These are phyloP conservation scores for Xylariaceae sp. DNA, from an alignment of 2,329 filamentous ascomycete species.

Conservation along the genomic window DNA sequence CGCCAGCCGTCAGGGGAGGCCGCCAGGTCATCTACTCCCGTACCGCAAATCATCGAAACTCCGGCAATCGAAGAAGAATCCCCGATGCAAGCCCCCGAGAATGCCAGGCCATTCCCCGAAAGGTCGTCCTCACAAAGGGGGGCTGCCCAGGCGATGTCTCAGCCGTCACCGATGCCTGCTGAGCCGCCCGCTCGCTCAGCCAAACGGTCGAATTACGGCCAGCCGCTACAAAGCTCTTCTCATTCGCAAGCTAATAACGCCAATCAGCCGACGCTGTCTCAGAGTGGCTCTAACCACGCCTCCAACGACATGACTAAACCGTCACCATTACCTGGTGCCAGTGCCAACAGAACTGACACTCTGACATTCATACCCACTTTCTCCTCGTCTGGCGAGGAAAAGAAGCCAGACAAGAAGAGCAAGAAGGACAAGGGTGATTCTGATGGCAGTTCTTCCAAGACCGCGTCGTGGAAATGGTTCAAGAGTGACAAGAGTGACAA, in stretches of 20 bases:
- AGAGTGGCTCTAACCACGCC: constrained; percentile 36
- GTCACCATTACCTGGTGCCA: constrained; percentile 62
- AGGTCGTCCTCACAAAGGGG: constrained; percentile 46
- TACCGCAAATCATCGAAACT: constrained; percentile 60
- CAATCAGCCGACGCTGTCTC: constrained; percentile 17
- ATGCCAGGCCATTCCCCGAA: constrained; percentile 37
- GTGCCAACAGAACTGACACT: constrained; percentile 61
- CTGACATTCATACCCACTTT: constrained; percentile 75
- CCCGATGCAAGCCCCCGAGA: constrained; percentile 13
- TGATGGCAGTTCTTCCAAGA: constrained; percentile 47
- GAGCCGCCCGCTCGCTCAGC: constrained; percentile 42
- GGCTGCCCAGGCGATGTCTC: constrained; percentile 37
- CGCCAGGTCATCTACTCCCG: constrained; percentile 18
- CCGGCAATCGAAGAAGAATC: constrained; percentile 38
- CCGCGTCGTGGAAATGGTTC: constrained; percentile 84
- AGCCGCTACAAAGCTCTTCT: constrained; percentile 15
- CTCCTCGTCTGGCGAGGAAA: constrained; percentile 52
- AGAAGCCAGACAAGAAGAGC: constrained; percentile 64
- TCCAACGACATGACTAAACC: constrained; percentile 60
- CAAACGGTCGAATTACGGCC: constrained; percentile 30
- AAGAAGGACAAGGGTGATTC: constrained; percentile 64
- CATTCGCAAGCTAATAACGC: constrained; percentile 6
- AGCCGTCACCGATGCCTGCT: constrained; percentile 31
- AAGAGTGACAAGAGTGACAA: constrained; percentile 9
- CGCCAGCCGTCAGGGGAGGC: constrained; percentile 15